These are phyloP conservation scores for Exophiala alcalophila DNA, from an alignment of 2,329 filamentous ascomycete genomes.

Conservation along the genomic window DNA sequence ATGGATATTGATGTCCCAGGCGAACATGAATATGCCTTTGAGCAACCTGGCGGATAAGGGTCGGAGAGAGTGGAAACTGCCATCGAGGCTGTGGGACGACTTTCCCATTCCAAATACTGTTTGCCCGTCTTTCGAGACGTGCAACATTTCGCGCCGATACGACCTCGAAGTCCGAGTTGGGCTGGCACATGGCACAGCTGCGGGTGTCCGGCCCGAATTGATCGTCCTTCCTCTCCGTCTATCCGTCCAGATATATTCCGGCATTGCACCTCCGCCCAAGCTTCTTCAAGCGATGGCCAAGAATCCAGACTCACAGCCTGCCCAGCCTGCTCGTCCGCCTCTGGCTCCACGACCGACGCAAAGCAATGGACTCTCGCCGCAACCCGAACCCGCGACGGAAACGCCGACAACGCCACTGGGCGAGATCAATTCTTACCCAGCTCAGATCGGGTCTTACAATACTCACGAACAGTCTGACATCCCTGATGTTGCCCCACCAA, in stretches of 20 bases:
- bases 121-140: slow-evolving; percentile 80
- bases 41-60: slow-evolving; percentile 57
- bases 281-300: slow-evolving; percentile 56
- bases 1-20: slow-evolving; percentile 72
- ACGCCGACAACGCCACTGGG: slow-evolving; percentile 14
- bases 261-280: slow-evolving; percentile 74
- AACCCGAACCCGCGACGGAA: slow-evolving; percentile 7
- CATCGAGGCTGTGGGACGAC: slow-evolving; percentile 65
- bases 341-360: slow-evolving; percentile 12
- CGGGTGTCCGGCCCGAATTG: slow-evolving; percentile 60
- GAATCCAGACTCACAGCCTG: slow-evolving; percentile 33
- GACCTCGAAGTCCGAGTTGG: slow-evolving; percentile 80
- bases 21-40: slow-evolving; percentile 69
- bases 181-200: slow-evolving; percentile 66
- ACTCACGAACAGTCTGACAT: slow-evolving; percentile 11
- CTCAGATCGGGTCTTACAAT: slow-evolving; percentile 11
- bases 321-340: slow-evolving; percentile 12
- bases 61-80: slow-evolving; percentile 66
- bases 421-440: slow-evolving; percentile 16
- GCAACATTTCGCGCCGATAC: slow-evolving; percentile 80
- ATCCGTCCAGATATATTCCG: slow-evolving; percentile 78
- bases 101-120: slow-evolving; percentile 77
- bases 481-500: slow-evolving; percentile 78
- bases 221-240: slow-evolving; percentile 77
- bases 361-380: slow-evolving; percentile 1